Conservation (phyloP, 768 basidiomycete genomes). For the Candolleomyces eurysporus region DNA sequence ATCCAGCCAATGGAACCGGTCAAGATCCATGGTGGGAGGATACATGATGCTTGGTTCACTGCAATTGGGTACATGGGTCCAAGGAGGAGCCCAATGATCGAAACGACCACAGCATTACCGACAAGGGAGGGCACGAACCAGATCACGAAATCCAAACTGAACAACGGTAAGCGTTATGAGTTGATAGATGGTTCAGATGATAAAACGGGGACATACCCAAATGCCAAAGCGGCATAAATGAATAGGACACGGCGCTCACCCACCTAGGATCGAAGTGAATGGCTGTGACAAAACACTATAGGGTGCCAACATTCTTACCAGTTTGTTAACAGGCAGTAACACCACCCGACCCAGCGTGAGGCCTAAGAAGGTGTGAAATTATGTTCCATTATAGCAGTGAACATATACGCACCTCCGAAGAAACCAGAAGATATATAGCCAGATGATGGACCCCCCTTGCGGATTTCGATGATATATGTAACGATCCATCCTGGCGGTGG, state of each 20-base stretch:
- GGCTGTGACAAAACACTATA: conserved; percentile 11
- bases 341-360: conserved; percentile 54
- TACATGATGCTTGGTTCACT: conserved; percentile 66
- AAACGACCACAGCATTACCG: conserved; percentile 62
- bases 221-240: conserved; percentile 49
- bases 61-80: conserved; percentile 76
- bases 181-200: neutral
- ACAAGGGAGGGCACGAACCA: conserved; percentile 71
- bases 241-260: conserved; percentile 54
- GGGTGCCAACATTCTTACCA: conserved; percentile 19
- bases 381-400: too few species aligned
- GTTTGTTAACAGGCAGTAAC: conserved; percentile 55
- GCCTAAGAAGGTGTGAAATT: conserved; percentile 30
- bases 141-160: conserved; percentile 60
- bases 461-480: conserved; percentile 38
- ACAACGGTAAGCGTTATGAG: neutral
- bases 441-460: conserved; percentile 20
- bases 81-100: conserved; percentile 65
- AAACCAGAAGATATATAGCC: conserved; percentile 17
- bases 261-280: conserved; percentile 29
- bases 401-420: conserved; percentile 16
- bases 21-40: conserved; percentile 72
- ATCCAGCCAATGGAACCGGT: conserved; percentile 68
- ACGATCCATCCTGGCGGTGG: conserved; percentile 56
- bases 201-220: conserved; percentile 33